Evolutionary conservation across 2,329 filamentous ascomycete species (phyloP), one percentile per base, ranked within the genome.

Genomic region (Aspergillus candidus): DNA sequence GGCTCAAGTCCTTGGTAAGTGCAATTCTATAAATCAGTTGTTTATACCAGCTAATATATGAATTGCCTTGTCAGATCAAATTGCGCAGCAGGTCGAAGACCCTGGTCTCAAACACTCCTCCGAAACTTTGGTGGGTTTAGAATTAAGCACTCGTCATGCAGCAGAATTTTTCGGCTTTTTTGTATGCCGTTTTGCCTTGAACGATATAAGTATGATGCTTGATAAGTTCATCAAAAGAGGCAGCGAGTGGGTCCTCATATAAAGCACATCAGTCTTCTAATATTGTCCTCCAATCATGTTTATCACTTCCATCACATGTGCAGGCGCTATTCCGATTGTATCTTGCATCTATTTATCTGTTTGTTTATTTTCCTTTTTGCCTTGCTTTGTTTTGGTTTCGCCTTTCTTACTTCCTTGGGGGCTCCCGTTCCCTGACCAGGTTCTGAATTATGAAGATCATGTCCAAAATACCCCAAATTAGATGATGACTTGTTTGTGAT

Each of bases 141-240:
- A 98, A 69, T 78, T 98, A 33, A 93, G 88, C 63, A 89, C 89
- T 31, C 81, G 91, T 33, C 91, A 96, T 65, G 93, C 91, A 6
- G 88, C 91, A 30, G 93, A 98, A 68, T 98, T 98, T 68, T 98
- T 98, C 65, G 90, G 85, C 12, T 96, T 98, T 67, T 97, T 93
- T 65, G 78, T 98, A 22, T 96, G 91, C 67, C 84, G 93, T 13
- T 98, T 98, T 63, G 89, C 90, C n/a, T 73, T 98, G 48, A 76
- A 82, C 4, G 93, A 98, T 65, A 71, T 98, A 49, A 78, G 82
- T 32, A 66, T 93, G 62, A 75, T 98, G 72, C 74, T 98, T 55
- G 93, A 98, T 66, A 98, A 97, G 65, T 97, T 93, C 61, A 84
- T 98, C 65, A 98, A 98, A 75, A 81, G 90, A 53, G 90, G 91